These are phyloP conservation scores for Phytopythium helicoides DNA, from an alignment of 352 stramenopile genomes.

Conservation along the genomic window DNA sequence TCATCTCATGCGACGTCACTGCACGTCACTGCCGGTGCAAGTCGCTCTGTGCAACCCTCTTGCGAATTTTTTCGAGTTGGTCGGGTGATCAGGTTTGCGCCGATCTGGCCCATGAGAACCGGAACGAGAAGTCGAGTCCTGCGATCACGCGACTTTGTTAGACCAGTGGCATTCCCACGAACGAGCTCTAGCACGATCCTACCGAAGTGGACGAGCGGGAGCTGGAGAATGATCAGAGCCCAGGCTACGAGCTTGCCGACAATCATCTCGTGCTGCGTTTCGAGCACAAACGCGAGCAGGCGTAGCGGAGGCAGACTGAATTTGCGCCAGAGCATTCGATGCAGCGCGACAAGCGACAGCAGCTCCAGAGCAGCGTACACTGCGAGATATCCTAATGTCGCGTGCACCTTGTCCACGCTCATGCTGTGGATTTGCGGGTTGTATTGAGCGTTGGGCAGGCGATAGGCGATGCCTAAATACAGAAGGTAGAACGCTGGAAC, in stretches of 20 bases:
- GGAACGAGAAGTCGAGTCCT: constrained; percentile 2
- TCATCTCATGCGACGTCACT: no score
- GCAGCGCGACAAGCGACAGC: constrained; percentile 19
- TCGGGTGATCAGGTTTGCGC: no score
- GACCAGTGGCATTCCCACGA: no score
- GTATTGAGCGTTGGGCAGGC: constrained; percentile 24
- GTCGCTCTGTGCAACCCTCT: no score
- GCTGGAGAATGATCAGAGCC: constrained; percentile 1
- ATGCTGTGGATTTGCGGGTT: constrained; percentile 12
- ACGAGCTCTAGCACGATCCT: not conserved
- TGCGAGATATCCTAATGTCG: constrained; percentile 2
- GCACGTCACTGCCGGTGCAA: no score
- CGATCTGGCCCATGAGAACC: not conserved
- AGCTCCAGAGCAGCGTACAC: constrained; percentile 31
- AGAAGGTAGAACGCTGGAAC: constrained; percentile 22
- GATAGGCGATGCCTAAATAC: constrained; percentile 12
- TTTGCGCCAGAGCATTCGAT: constrained; percentile 19
- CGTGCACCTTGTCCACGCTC: not conserved
- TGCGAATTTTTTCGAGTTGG: not conserved
- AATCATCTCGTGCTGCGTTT: constrained; percentile 17
- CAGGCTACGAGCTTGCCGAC: constrained; percentile 3
- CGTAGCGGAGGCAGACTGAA: constrained; percentile 19
- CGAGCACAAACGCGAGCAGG: constrained; percentile 35
- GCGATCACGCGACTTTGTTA: no score
- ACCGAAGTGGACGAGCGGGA: constrained; percentile 3